Evolutionary conservation across 495 filamentous ascomycete genomes (phyloP).

Genomic region (Penicillium antarcticum): DNA sequence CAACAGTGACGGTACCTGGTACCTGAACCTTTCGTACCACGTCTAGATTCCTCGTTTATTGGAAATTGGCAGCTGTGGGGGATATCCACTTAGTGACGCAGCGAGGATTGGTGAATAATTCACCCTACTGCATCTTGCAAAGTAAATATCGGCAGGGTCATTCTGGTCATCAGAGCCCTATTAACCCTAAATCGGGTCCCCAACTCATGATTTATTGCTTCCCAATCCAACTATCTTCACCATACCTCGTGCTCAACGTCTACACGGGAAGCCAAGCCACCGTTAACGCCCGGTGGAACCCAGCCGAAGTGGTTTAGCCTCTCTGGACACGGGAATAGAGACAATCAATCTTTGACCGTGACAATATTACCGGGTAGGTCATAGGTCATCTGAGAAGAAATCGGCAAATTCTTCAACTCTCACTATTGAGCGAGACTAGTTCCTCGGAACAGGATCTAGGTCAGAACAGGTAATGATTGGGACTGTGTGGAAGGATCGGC

Average conservation of each 20-base stretch:
- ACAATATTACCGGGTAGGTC: too few species aligned
- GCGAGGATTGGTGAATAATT: too few species aligned
- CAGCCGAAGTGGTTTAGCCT: neutral
- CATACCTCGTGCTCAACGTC: slow-evolving; percentile 15
- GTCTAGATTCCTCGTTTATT: slow-evolving; percentile 1
- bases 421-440: neutral
- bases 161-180: too few species aligned
- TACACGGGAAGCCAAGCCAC: slow-evolving; percentile 7
- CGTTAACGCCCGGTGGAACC: slow-evolving; percentile 24
- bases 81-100: too few species aligned
- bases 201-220: neutral
- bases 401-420: neutral
- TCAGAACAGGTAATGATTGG: too few species aligned
- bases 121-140: too few species aligned
- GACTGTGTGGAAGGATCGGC: neutral
- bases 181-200: neutral
- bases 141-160: too few species aligned
- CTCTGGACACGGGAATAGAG: slow-evolving; percentile 22
- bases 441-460: neutral
- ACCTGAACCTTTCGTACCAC: slow-evolving; percentile 8
- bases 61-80: neutral
- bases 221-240: slow-evolving; percentile 12
- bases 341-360: slow-evolving; percentile 22
- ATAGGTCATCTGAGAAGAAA: neutral
- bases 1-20: slow-evolving; percentile 20